Conservation (phyloP, 2,329 filamentous ascomycete species). For the Aspergillus proliferans region DNA sequence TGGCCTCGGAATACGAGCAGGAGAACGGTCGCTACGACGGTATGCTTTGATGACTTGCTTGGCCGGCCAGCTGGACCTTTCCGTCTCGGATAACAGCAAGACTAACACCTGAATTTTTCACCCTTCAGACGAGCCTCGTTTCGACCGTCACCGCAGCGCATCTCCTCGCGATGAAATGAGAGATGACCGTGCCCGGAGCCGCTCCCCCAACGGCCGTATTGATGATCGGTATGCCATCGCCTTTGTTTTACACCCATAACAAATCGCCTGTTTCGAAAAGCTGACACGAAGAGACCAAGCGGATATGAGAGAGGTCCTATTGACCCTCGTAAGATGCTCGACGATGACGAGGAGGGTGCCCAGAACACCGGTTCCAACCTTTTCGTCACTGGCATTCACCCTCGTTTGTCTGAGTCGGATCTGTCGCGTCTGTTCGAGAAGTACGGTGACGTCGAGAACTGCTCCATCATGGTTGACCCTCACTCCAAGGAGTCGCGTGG, state of each 20-base stretch:
- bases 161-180: conserved; percentile 56
- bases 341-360: conserved; percentile 65
- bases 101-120: conserved; percentile 11
- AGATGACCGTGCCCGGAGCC: conserved; percentile 55
- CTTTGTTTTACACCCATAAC: neutral
- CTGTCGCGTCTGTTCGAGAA: conserved; percentile 96
- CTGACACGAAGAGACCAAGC: conserved; percentile 28
- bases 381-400: conserved; percentile 97
- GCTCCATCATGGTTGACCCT: conserved; percentile 98
- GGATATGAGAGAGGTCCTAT: conserved; percentile 23
- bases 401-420: conserved; percentile 80
- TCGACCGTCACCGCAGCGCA: conserved; percentile 61
- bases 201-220: conserved; percentile 55
- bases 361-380: conserved; percentile 95
- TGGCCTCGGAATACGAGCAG: conserved; percentile 56
- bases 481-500: conserved; percentile 98
- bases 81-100: conserved; percentile 1
- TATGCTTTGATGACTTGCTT: conserved; percentile 29
- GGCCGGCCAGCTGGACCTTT: neutral
- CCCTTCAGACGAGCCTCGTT: conserved; percentile 53
- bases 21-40: conserved; percentile 62
- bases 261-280: neutral
- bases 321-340: conserved; percentile 40
- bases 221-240: conserved; percentile 43
- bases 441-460: conserved; percentile 97